Conservation (phyloP, 2,329 filamentous ascomycete genomes). For the Aspergillus unguis region DNA sequence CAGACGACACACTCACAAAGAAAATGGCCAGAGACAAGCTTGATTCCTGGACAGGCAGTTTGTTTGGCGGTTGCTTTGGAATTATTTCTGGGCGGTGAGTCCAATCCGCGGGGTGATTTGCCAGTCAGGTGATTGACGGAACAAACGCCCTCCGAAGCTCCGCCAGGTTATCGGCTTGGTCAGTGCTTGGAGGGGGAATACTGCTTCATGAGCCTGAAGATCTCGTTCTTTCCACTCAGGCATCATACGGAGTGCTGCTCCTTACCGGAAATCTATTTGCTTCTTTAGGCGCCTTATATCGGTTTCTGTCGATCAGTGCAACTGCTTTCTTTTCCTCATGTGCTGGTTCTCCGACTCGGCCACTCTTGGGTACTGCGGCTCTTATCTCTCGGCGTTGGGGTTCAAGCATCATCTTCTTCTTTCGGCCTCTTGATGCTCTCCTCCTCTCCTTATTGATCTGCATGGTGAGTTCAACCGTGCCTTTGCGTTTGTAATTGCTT, state of each 20-base stretch:
- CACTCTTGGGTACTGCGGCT: slow-evolving; percentile 4
- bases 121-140: slow-evolving; percentile 25
- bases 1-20: not conserved
- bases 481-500: no score
- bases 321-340: not conserved
- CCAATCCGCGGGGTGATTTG: slow-evolving; percentile 22
- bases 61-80: slow-evolving; percentile 30
- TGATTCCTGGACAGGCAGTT: slow-evolving; percentile 32
- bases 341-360: slow-evolving; percentile 4
- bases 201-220: slow-evolving; percentile 14
- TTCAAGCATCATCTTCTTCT: slow-evolving; percentile 7
- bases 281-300: not conserved
- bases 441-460: not conserved
- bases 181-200: slow-evolving; percentile 4
- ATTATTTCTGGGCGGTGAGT: slow-evolving; percentile 27
- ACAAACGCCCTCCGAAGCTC: slow-evolving; percentile 20
- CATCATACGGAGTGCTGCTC: slow-evolving; percentile 2
- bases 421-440: not conserved
- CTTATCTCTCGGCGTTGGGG: not conserved
- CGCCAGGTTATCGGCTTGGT: slow-evolving; percentile 22
- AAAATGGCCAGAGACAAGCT: slow-evolving; percentile 20
- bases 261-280: not conserved
- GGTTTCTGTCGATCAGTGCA: not conserved
- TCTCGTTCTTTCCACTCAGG: slow-evolving; percentile 13
- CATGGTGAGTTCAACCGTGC: not conserved